Conservation (phyloP, 192 early-diverging fungal species). For the Entomortierella beljakovae region DNA sequence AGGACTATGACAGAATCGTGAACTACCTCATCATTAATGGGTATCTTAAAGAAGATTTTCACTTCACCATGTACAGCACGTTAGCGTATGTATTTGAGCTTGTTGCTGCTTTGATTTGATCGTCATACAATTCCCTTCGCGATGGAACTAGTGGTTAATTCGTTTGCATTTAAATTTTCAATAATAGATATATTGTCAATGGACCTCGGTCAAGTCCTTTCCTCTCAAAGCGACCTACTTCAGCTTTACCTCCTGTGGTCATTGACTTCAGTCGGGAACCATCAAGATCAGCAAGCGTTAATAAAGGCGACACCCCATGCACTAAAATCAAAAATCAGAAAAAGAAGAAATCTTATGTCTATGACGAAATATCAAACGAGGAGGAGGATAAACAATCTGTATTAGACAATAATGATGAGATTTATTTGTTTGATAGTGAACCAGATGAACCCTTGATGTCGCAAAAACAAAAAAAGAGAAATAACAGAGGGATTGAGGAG, state of each 20-base stretch:
- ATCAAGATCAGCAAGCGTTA: constrained; percentile 21
- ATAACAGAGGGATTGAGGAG: not conserved
- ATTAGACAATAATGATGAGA: too few species aligned
- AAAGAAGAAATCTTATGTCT: not conserved
- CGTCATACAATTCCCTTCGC: not conserved
- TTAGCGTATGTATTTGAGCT: constrained; percentile 57
- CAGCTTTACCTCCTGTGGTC: constrained; percentile 15
- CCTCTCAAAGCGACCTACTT: not conserved
- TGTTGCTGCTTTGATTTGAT: constrained; percentile 3
- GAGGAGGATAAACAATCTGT: too few species aligned
- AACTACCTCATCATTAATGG: constrained; percentile 61
- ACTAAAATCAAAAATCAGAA: not conserved
- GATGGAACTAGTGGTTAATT: not conserved
- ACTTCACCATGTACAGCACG: constrained; percentile 71
- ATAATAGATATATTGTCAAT: constrained; percentile 39
- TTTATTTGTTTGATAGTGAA: too few species aligned
- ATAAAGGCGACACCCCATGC: not conserved
- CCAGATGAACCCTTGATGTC: too few species aligned
- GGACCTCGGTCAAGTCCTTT: constrained; percentile 24
- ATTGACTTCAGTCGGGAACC: constrained; percentile 34
- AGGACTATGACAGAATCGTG: constrained; percentile 69
- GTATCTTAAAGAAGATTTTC: constrained; percentile 69
- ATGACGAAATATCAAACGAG: not conserved
- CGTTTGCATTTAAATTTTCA: not conserved
- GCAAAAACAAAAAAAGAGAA: not conserved